Conservation (phyloP, 1,139 yeast species). For the Sugiyamaella grinbergsii region DNA sequence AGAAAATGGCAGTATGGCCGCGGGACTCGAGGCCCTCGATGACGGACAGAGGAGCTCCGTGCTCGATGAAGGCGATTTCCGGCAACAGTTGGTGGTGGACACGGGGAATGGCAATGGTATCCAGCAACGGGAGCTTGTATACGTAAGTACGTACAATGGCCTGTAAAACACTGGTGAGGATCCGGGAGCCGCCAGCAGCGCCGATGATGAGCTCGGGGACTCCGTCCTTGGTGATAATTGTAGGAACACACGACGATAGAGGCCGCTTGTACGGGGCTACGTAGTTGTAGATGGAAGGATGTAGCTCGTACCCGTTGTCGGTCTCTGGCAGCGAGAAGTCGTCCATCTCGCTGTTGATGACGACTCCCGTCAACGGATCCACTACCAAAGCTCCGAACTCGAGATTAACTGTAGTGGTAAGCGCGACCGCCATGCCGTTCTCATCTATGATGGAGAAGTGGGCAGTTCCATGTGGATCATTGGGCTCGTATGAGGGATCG, state of each 20-base stretch:
- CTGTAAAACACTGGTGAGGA: constrained; percentile 81
- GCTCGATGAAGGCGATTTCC: constrained; percentile 63
- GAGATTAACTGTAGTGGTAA: constrained; percentile 90
- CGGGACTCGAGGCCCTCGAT: constrained; percentile 40
- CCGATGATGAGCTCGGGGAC: constrained; percentile 72
- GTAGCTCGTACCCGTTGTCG: constrained; percentile 74
- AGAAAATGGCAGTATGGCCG: constrained; percentile 47
- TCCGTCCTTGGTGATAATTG: constrained; percentile 58
- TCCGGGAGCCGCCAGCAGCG: constrained; percentile 93
- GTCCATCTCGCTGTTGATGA: constrained; percentile 92
- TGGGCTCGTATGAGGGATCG: constrained; percentile 72
- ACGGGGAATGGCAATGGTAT: constrained; percentile 75
- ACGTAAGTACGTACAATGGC: constrained; percentile 69
- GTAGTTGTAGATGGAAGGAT: constrained; percentile 79
- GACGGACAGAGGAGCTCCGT: constrained; percentile 45
- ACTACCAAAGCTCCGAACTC: constrained; percentile 80
- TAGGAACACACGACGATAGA: constrained; percentile 78
- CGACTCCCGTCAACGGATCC: constrained; percentile 78
- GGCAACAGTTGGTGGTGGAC: constrained; percentile 90
- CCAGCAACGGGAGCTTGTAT: constrained; percentile 59
- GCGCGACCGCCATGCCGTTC: constrained; percentile 68
- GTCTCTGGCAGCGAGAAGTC: constrained; percentile 78
- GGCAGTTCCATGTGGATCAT: constrained; percentile 84
- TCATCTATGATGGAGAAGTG: constrained; percentile 78
- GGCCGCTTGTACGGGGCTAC: constrained; percentile 80